Evolutionary conservation across 2,329 filamentous ascomycete species (phyloP).

Genomic region (Verticillium longisporum): DNA sequence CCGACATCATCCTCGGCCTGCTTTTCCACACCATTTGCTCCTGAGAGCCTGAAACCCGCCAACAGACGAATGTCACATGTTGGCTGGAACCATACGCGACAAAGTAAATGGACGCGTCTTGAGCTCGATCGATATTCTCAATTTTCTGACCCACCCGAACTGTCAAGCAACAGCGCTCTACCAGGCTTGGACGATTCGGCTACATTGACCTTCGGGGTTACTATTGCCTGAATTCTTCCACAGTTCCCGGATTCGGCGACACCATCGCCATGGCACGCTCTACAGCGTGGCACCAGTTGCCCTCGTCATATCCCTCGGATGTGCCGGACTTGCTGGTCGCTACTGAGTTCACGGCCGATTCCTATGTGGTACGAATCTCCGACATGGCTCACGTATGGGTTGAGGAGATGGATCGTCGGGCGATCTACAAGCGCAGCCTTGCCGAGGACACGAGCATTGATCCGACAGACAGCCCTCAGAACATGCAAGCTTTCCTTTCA

Average conservation of each 20-base stretch:
- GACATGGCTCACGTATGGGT: conserved; percentile 70
- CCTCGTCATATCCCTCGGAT: conserved; percentile 24
- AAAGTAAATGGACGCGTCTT: no score
- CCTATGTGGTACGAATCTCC: conserved; percentile 61
- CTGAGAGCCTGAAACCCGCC: no score
- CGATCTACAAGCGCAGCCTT: conserved; percentile 56
- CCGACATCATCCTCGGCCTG: no score
- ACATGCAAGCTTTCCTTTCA: conserved; percentile 60
- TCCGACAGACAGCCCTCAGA: conserved; percentile 59
- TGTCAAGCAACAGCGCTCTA: no score
- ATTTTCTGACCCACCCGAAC: no score
- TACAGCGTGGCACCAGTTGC: conserved; percentile 42
- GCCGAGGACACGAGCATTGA: conserved; percentile 65
- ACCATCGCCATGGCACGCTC: conserved; percentile 20
- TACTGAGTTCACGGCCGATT: conserved; percentile 41
- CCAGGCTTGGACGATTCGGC: no score
- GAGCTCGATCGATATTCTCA: no score
- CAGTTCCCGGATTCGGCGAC: not conserved
- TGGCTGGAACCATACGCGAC: no score
- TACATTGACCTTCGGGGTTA: no score
- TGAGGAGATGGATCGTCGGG: conserved; percentile 54
- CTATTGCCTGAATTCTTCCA: no score
- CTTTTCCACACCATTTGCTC: no score
- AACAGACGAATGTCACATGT: no score
- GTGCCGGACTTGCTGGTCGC: conserved; percentile 60